These are phyloP conservation scores for Fusarium azukiicola DNA, from an alignment of 2,329 filamentous ascomycete genomes.

Conservation along the genomic window DNA sequence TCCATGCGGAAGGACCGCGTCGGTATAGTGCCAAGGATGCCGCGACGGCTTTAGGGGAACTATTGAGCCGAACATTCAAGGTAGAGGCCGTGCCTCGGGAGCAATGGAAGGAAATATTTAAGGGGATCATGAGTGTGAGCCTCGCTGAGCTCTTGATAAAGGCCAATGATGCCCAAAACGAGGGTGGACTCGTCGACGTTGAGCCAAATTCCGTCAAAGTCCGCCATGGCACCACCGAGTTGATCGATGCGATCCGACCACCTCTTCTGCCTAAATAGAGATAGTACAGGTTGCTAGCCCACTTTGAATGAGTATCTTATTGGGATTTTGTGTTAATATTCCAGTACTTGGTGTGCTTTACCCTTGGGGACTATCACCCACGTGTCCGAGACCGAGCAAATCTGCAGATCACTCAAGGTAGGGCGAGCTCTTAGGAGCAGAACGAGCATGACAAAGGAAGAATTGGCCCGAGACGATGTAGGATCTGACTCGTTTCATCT, in stretches of 20 bases:
- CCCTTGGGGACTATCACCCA: no score
- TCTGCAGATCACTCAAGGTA: no score
- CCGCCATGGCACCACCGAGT: neutral
- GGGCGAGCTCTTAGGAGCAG: no score
- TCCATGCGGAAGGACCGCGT: neutral
- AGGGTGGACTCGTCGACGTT: slow-evolving; percentile 7
- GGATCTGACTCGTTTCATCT: no score
- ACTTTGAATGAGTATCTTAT: no score
- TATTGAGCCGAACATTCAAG: neutral
- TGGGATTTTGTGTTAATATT: no score
- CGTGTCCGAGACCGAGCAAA: no score
- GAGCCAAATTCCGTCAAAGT: neutral
- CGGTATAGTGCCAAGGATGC: neutral
- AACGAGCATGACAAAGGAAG: no score
- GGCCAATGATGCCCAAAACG: neutral
- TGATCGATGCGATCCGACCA: neutral
- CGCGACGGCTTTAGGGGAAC: neutral
- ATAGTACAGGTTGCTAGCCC: no score
- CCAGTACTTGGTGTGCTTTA: no score
- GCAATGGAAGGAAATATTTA: neutral
- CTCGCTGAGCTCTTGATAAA: slow-evolving; percentile 1
- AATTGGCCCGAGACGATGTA: no score
- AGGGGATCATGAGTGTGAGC: neutral
- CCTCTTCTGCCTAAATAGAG: neutral
- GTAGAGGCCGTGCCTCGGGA: neutral